These are phyloP conservation scores for Helichrysum umbraculigerum DNA, from an alignment of 129 eudicot species.

Conservation along the genomic window DNA sequence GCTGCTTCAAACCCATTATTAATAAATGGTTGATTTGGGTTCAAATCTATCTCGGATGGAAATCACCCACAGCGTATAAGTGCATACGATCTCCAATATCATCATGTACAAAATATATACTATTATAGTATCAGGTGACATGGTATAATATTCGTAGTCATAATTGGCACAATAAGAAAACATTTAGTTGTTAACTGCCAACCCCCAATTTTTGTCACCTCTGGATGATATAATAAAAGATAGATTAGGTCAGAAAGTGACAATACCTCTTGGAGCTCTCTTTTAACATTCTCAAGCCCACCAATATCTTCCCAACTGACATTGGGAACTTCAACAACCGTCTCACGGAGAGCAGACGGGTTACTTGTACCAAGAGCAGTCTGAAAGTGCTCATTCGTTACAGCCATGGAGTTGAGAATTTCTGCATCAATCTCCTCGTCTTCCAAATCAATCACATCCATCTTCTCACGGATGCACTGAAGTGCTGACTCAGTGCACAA, in stretches of 20 bases:
- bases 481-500: slow-evolving; percentile 95
- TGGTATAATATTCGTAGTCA: too few relatives aligned
- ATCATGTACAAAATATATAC: too few relatives aligned
- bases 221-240: neutral
- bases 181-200: neutral
- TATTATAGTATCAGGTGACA: too few relatives aligned
- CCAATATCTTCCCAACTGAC: slow-evolving; percentile 92
- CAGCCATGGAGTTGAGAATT: slow-evolving; percentile 90
- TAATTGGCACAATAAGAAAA: too few relatives aligned
- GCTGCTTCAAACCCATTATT: too few relatives aligned
- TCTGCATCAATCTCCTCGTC: slow-evolving; percentile 96
- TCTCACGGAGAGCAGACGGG: slow-evolving; percentile 97
- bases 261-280: slow-evolving; percentile 92
- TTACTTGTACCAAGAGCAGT: slow-evolving; percentile 97
- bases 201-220: neutral
- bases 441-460: slow-evolving; percentile 98
- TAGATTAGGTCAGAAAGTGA: neutral
- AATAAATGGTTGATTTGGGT: too few relatives aligned
- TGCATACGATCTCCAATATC: neutral
- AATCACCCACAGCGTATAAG: neutral
- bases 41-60: too few relatives aligned
- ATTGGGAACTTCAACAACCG: slow-evolving; percentile 94
- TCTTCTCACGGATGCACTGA: slow-evolving; percentile 94
- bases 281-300: slow-evolving; percentile 91
- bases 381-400: slow-evolving; percentile 77